These are phyloP conservation scores for Dioscorea alata DNA, from an alignment of 106 monocot species.

Conservation along the genomic window DNA sequence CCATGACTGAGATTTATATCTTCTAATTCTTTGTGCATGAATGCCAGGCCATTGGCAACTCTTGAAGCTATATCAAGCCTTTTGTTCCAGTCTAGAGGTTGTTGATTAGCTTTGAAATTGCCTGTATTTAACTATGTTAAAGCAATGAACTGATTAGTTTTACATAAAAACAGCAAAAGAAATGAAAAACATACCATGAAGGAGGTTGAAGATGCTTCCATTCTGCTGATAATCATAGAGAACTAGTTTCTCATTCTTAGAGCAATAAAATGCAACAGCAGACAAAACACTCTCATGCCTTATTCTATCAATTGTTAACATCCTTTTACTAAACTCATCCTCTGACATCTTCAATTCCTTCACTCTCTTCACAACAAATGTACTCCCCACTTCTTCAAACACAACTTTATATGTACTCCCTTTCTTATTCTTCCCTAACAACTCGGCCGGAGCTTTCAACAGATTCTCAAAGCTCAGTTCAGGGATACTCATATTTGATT, in stretches of 20 bases:
- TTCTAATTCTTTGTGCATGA: constrained; percentile 38
- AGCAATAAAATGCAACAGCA: constrained; percentile 37
- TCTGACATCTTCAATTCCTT: constrained; percentile 17
- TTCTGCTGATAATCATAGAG: constrained; percentile 44
- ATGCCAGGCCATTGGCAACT: constrained; percentile 28
- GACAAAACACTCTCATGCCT: constrained; percentile 32
- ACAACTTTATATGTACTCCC: constrained; percentile 49
- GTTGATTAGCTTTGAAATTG: neutral
- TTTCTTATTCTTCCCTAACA: constrained; percentile 32
- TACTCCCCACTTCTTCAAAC: constrained; percentile 9
- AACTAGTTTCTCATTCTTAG: constrained; percentile 56
- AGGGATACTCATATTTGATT: neutral
- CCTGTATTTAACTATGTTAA: neutral
- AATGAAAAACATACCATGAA: constrained; percentile 29
- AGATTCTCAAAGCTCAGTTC: constrained; percentile 39
- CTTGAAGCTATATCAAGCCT: constrained; percentile 25
- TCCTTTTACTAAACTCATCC: constrained; percentile 35
- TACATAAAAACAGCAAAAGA: too few species aligned
- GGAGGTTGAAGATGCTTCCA: constrained; percentile 44
- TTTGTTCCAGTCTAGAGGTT: constrained; percentile 21
- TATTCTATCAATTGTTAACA: constrained; percentile 21
- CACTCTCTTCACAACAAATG: constrained; percentile 47
- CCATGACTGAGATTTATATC: constrained; percentile 25
- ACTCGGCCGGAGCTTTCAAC: constrained; percentile 50
- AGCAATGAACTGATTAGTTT: too few species aligned